phyloP scores from a whole-genome alignment of 139 green algal genomes.

The Astrephomene gubernaculifera region DNA sequence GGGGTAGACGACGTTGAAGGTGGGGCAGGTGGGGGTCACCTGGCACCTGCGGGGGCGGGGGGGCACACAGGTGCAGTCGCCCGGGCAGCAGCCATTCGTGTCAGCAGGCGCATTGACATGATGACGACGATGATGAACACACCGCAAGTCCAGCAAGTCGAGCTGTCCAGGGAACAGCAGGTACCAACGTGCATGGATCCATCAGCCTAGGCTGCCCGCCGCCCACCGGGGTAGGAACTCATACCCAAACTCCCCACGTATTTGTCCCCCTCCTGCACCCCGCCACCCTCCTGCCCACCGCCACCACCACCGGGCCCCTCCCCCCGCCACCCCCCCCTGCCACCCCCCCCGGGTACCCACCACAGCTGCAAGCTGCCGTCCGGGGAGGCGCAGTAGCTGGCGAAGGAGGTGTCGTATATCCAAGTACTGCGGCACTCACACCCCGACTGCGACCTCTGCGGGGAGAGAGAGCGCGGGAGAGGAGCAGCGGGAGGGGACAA shows the following conservation, averaged over 20 bases:
- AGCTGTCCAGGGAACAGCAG: not conserved
- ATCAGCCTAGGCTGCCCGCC: not conserved
- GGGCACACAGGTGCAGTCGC: not conserved
- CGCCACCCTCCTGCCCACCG: too few relatives aligned
- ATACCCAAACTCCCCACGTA: too few relatives aligned
- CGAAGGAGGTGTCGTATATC: not conserved
- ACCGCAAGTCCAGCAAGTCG: not conserved
- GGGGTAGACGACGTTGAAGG: not conserved
- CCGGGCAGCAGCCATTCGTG: not conserved
- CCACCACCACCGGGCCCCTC: too few relatives aligned
- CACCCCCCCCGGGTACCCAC: not conserved
- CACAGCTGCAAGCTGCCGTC: not conserved
- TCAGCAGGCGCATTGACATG: not conserved
- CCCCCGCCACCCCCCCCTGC: too few relatives aligned
- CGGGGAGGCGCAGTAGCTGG: conserved; percentile 4
- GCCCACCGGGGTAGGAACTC: not conserved
- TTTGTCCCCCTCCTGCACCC: too few relatives aligned
- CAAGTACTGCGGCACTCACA: conserved; percentile 13
- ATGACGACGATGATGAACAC: not conserved
- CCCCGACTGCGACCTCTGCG: not conserved
- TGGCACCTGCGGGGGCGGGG: not conserved
- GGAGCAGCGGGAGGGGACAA: not conserved
- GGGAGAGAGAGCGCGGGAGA: not conserved
- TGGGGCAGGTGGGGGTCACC: not conserved
- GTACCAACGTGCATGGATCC: not conserved